phyloP scores from a whole-genome alignment of 2,329 filamentous ascomycete species.

The Botryotinia calthae region DNA sequence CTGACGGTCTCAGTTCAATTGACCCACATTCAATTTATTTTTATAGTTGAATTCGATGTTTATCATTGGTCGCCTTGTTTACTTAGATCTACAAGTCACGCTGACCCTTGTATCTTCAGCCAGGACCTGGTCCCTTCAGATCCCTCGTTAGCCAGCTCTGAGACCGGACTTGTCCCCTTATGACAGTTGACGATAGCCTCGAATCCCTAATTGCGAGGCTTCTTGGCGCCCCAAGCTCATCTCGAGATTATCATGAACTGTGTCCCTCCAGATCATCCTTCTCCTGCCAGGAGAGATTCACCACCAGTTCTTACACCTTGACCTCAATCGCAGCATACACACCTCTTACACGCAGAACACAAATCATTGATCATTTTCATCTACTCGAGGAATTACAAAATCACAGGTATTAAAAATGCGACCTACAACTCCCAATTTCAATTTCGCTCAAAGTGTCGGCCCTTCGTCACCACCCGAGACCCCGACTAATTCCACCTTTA shows the following conservation, averaged over 20 bases:
- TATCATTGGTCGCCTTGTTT: slow-evolving; percentile 28
- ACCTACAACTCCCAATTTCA: slow-evolving; percentile 46
- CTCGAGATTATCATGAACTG: slow-evolving; percentile 39
- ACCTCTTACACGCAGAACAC: background rate
- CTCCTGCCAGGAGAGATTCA: slow-evolving; percentile 39
- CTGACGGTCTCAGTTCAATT: slow-evolving; percentile 8
- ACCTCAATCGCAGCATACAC: slow-evolving; percentile 22
- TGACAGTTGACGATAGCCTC: slow-evolving; percentile 21
- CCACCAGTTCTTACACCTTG: slow-evolving; percentile 38
- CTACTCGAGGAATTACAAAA: slow-evolving; percentile 14
- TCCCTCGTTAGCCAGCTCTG: slow-evolving; percentile 15
- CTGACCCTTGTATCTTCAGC: slow-evolving; percentile 15
- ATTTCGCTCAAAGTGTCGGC: slow-evolving; percentile 39
- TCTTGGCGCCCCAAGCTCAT: slow-evolving; percentile 28
- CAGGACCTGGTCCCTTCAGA: slow-evolving; percentile 9
- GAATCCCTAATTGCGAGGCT: slow-evolving; percentile 32
- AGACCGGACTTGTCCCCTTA: slow-evolving; percentile 16
- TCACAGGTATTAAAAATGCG: slow-evolving; percentile 38
- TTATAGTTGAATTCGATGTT: background rate
- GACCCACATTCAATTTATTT: slow-evolving; percentile 14
- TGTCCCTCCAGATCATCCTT: slow-evolving; percentile 37
- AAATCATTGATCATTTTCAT: background rate
- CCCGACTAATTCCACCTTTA: slow-evolving; percentile 41
- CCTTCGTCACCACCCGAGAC: slow-evolving; percentile 51
- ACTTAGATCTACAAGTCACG: slow-evolving; percentile 14